Percentiles rank a stretch among this genome's conserved stretches.
Conservation (phyloP, 2,329 filamentous ascomycete genomes). For the Fusarium brachygibbosum region DNA sequence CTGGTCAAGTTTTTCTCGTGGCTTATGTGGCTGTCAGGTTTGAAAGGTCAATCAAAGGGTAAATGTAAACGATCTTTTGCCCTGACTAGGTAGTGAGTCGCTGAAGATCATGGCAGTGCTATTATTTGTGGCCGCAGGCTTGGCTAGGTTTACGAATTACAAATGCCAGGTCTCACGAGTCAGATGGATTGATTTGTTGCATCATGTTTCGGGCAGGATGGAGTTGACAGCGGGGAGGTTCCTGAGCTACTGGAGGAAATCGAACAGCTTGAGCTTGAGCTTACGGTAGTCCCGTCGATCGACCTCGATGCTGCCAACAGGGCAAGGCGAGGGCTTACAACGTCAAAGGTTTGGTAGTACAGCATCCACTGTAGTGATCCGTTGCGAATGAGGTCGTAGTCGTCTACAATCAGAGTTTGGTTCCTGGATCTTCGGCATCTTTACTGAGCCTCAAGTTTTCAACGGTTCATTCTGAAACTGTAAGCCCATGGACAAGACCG, state of each 20-base stretch:
- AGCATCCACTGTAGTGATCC: not conserved
- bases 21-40: constrained; percentile 19
- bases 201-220: not conserved
- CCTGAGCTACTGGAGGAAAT: not conserved
- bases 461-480: constrained; percentile 28
- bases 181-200: not conserved
- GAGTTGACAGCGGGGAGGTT: not conserved
- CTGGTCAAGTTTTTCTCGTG: constrained; percentile 10
- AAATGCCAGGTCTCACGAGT: not conserved
- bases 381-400: not conserved
- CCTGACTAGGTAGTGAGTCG: not conserved
- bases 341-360: not conserved
- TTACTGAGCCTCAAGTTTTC: constrained; percentile 12
- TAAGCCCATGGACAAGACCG: not conserved
- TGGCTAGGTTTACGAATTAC: not conserved
- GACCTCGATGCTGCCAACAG: not conserved
- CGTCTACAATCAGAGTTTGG: constrained; percentile 20
- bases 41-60: not conserved
- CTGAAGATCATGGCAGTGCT: not conserved
- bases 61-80: not conserved
- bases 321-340: not conserved
- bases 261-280: not conserved
- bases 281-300: not conserved
- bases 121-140: not conserved
- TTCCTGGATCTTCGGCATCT: constrained; percentile 28